Percentiles rank a stretch among this genome's conserved stretches.
Conservation (phyloP, 345 rosid genomes). For the Alliaria petiolata region DNA sequence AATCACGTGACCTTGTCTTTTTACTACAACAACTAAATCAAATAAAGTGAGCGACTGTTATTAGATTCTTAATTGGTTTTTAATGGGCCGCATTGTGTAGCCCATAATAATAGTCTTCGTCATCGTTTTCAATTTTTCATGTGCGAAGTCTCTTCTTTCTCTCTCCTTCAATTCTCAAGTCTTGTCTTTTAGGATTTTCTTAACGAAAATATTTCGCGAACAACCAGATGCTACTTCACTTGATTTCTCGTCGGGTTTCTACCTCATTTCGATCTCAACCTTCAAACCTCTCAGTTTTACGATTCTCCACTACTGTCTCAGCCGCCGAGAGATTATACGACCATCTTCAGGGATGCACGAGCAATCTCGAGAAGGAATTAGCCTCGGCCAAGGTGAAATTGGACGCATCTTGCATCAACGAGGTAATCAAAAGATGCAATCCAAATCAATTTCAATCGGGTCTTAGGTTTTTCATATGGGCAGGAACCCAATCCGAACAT, state of each 20-base stretch:
- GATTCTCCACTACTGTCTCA: slow-evolving; percentile 32
- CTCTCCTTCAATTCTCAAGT: background rate
- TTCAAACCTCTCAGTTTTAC: slow-evolving; percentile 31
- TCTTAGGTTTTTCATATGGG: slow-evolving; percentile 80
- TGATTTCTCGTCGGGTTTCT: slow-evolving; percentile 26
- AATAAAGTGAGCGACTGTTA: too few species aligned
- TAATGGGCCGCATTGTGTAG: background rate
- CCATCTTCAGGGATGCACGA: slow-evolving; percentile 36
- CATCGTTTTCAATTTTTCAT: background rate
- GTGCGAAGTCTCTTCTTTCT: background rate
- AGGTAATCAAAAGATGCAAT: slow-evolving; percentile 51
- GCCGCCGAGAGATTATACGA: slow-evolving; percentile 41
- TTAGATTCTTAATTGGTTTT: background rate
- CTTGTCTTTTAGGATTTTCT: background rate
- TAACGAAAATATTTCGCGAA: background rate
- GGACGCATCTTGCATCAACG: slow-evolving; percentile 48
- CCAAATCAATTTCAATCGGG: slow-evolving; percentile 42
- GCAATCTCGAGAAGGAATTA: slow-evolving; percentile 49
- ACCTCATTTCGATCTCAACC: slow-evolving; percentile 24
- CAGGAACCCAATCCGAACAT: slow-evolving; percentile 59
- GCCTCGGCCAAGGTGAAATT: slow-evolving; percentile 39
- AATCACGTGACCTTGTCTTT: too few species aligned
- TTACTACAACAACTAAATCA: background rate
- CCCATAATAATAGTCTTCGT: background rate
- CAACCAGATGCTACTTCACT: slow-evolving; percentile 9